A percentile compares a stretch with the other conserved stretches of the same genome.
phyloP scores from a whole-genome alignment of 140 eudicot genomes.

The Artemisia princeps region DNA sequence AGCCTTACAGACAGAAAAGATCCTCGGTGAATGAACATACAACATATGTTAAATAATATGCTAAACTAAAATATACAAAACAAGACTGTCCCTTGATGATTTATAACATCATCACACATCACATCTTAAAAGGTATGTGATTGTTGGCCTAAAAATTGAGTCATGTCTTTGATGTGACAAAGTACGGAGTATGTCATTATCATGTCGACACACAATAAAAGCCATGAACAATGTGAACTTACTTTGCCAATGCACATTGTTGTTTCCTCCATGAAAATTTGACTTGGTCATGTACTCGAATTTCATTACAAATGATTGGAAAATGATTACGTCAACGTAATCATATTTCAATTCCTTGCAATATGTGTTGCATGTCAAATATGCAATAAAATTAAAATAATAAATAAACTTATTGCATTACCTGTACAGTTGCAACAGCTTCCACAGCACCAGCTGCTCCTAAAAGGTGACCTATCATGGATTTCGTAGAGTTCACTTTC shows the following conservation, averaged over 20 bases:
- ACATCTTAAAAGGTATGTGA: constrained; percentile 13
- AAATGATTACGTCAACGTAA: no score
- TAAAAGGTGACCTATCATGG: constrained; percentile 79
- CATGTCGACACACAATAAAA: constrained; percentile 1
- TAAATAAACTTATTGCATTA: constrained; percentile 14
- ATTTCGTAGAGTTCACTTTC: constrained; percentile 68
- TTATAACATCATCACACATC: constrained; percentile 1
- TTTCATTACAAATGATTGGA: neutral
- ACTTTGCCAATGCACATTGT: neutral
- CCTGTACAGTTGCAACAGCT: constrained; percentile 90
- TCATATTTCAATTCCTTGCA: no score
- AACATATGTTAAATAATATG: neutral
- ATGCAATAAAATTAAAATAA: neutral
- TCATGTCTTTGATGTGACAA: constrained; percentile 5
- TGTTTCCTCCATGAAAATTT: constrained; percentile 13
- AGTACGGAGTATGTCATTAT: neutral
- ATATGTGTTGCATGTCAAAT: neutral
- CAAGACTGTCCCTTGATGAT: neutral
- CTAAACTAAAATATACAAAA: no score
- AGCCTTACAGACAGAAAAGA: no score
- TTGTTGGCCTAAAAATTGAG: neutral
- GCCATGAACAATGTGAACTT: neutral
- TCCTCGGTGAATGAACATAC: neutral
- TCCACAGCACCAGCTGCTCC: constrained; percentile 92
- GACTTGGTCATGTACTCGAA: constrained; percentile 6